Percentiles rank a stretch among this genome's conserved stretches.
These are phyloP conservation scores for Umbelopsis vinacea DNA, from an alignment of 192 early-diverging fungal genomes.

Conservation along the genomic window DNA sequence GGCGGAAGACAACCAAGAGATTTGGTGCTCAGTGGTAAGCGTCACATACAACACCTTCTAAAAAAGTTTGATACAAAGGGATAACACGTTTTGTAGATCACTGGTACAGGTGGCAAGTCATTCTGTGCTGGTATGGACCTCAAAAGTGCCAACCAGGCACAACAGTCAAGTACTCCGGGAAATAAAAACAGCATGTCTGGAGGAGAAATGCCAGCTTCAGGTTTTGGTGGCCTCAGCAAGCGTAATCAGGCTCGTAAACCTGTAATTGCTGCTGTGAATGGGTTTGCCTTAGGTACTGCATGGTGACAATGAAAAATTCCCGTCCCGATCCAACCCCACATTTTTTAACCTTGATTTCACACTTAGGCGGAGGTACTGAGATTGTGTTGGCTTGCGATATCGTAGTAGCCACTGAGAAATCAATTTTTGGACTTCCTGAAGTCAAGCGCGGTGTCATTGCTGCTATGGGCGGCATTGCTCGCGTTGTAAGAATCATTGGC, in stretches of 20 bases:
- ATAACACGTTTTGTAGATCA: slow-evolving; percentile 26
- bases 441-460: slow-evolving; percentile 45
- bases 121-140: slow-evolving; percentile 48
- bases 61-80: background rate
- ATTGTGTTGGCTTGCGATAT: slow-evolving; percentile 46
- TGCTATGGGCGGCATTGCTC: slow-evolving; percentile 38
- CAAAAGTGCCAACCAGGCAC: slow-evolving; percentile 27
- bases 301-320: background rate
- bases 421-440: slow-evolving; percentile 47
- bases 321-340: background rate
- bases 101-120: slow-evolving; percentile 37
- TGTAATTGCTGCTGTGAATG: slow-evolving; percentile 53
- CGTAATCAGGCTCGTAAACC: slow-evolving; percentile 40
- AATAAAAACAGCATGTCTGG: background rate
- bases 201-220: slow-evolving; percentile 19
- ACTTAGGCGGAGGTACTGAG: slow-evolving; percentile 41
- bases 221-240: slow-evolving; percentile 45
- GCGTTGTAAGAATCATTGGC: slow-evolving; percentile 37
- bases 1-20: slow-evolving; percentile 33
- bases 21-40: slow-evolving; percentile 42
- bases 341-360: background rate
- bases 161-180: background rate
- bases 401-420: slow-evolving; percentile 44
- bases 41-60: background rate
- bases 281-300: slow-evolving; percentile 41